These are phyloP conservation scores for Dalbergia cochinchinensis DNA, from an alignment of 306 rosid species.

Conservation along the genomic window DNA sequence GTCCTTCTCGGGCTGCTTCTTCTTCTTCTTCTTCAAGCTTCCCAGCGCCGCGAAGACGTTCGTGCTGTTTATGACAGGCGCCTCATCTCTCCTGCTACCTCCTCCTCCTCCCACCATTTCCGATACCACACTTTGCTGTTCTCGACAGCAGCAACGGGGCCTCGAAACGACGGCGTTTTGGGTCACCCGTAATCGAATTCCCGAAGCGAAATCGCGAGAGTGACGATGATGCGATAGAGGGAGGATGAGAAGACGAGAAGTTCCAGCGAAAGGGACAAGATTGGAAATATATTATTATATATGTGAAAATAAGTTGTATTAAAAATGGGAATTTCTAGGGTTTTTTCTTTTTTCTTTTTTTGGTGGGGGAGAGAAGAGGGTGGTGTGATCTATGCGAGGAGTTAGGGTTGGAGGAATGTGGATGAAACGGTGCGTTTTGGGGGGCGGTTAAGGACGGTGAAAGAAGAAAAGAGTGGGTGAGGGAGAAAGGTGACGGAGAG, in stretches of 20 bases:
- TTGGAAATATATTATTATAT: slow-evolving; percentile 19
- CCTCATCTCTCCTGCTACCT: slow-evolving; percentile 67
- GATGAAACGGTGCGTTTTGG: background rate
- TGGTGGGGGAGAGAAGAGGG: background rate
- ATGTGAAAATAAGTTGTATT: background rate
- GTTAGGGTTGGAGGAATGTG: background rate
- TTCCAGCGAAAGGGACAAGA: slow-evolving; percentile 20
- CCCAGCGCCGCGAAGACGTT: slow-evolving; percentile 85
- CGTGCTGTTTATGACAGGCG: slow-evolving; percentile 58
- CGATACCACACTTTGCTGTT: background rate
- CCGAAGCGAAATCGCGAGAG: background rate
- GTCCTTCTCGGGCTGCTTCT: slow-evolving; percentile 54
- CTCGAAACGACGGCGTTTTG: background rate
- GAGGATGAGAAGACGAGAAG: background rate
- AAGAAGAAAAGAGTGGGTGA: background rate
- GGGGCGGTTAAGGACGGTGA: background rate
- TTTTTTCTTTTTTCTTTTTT: background rate
- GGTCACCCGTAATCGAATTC: background rate
- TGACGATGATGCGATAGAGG: background rate
- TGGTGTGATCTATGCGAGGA: background rate
- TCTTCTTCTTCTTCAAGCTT: slow-evolving; percentile 79
- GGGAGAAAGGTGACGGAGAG: no score
- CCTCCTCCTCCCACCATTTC: slow-evolving; percentile 83
- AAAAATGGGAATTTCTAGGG: slow-evolving; percentile 32
- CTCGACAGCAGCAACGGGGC: background rate